Evolutionary conservation across 129 eudicot genomes (phyloP).

Genomic region (Sambucus nigra): DNA sequence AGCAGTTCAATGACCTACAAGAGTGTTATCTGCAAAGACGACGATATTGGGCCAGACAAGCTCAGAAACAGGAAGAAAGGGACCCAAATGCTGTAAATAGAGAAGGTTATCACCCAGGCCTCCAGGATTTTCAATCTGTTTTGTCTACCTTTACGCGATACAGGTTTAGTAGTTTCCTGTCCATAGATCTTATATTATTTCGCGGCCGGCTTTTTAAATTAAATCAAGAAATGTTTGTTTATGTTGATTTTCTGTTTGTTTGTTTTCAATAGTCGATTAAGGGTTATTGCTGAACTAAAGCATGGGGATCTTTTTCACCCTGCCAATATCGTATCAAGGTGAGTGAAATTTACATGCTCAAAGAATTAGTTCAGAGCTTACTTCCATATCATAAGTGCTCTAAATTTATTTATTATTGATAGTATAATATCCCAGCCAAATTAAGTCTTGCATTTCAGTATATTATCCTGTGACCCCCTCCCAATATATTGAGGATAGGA

Average conservation of each 20-base stretch:
- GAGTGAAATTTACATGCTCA: constrained; percentile 6
- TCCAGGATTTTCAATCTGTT: constrained; percentile 78
- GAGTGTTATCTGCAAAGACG: constrained; percentile 90
- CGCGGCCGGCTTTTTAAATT: not conserved
- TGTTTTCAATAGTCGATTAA: constrained; percentile 50
- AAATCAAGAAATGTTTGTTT: not conserved
- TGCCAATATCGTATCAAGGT: constrained; percentile 93
- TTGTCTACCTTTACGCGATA: constrained; percentile 72
- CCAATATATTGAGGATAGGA: no score
- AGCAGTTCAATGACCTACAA: constrained; percentile 82
- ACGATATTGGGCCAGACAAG: constrained; percentile 47
- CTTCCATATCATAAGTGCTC: not conserved
- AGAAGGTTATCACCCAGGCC: constrained; percentile 60
- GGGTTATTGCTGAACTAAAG: constrained; percentile 77
- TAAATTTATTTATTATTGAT: no score
- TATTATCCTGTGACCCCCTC: no score
- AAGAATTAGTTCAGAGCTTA: not conserved
- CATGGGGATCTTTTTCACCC: constrained; percentile 91
- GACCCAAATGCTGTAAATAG: constrained; percentile 22
- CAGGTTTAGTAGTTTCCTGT: constrained; percentile 36
- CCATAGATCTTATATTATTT: not conserved
- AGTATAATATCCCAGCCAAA: no score
- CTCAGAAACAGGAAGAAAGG: constrained; percentile 37
- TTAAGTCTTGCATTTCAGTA: no score
- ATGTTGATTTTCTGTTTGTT: constrained; percentile 9